These are phyloP conservation scores for Moricandia moricandioides DNA, from an alignment of 345 rosid genomes.

Conservation along the genomic window DNA sequence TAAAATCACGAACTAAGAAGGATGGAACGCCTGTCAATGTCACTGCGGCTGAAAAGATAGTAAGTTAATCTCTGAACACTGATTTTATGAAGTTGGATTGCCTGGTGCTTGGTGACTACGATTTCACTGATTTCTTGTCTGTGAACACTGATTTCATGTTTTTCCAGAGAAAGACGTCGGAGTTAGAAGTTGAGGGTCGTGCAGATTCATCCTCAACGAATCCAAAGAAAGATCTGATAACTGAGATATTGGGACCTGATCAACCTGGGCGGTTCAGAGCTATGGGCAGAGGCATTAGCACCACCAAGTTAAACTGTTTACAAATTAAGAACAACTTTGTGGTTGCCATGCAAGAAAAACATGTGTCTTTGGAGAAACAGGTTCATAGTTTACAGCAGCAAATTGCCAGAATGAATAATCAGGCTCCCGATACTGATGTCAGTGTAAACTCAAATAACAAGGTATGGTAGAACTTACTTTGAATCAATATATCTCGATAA, in stretches of 20 bases:
- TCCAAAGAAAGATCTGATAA: not conserved
- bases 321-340: not conserved
- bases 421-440: not conserved
- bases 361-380: not conserved
- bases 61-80: not conserved
- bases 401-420: not conserved
- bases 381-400: not conserved
- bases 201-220: not conserved
- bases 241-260: not conserved
- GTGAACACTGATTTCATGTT: too few relatives aligned
- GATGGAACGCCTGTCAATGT: not conserved
- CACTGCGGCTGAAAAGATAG: not conserved
- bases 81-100: not conserved
- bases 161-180: not conserved
- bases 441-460: not conserved
- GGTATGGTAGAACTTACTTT: not conserved
- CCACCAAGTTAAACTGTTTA: not conserved
- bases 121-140: too few relatives aligned
- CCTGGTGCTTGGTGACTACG: not conserved
- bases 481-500: not conserved
- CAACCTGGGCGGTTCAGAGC: not conserved
- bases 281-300: not conserved
- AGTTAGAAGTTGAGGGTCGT: not conserved
- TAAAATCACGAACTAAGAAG: not conserved
- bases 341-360: not conserved